Evolutionary conservation across 306 rosid genomes (phyloP).

Genomic region (Rosa chinensis): DNA sequence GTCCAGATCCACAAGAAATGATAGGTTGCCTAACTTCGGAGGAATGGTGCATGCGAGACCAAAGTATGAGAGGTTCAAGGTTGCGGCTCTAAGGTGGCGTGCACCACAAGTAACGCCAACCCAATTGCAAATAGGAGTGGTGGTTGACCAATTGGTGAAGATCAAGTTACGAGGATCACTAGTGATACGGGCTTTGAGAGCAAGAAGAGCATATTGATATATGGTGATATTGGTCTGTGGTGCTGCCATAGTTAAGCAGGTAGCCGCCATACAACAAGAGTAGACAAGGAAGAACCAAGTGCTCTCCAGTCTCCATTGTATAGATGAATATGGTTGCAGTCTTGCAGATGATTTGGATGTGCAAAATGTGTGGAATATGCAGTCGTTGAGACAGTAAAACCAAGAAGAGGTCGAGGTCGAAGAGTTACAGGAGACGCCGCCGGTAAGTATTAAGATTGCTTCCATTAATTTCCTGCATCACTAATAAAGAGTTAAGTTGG

Average conservation of each 20-base stretch:
- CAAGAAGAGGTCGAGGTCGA: too few relatives aligned
- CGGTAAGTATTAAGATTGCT: too few relatives aligned
- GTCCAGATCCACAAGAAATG: constrained; percentile 10
- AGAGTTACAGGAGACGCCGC: too few relatives aligned
- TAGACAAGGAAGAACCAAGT: not conserved
- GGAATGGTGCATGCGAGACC: constrained; percentile 20
- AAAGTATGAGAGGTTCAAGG: constrained; percentile 21
- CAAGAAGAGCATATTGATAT: constrained; percentile 25
- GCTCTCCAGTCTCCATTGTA: too few relatives aligned
- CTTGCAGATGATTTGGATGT: too few relatives aligned
- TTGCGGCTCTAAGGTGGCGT: not conserved
- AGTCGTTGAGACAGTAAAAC: too few relatives aligned
- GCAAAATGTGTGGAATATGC: too few relatives aligned
- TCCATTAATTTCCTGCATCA: too few relatives aligned
- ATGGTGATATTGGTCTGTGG: constrained; percentile 3
- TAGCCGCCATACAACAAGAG: too few relatives aligned
- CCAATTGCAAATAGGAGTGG: constrained; percentile 20
- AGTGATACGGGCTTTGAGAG: constrained; percentile 18
- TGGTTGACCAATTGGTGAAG: constrained; percentile 13
- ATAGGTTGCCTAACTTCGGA: constrained; percentile 19
- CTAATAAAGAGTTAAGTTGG: too few relatives aligned
- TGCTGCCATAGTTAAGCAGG: not conserved
- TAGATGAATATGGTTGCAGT: too few relatives aligned
- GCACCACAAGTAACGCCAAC: constrained; percentile 8
- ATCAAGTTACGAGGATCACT: constrained; percentile 13